Base-by-base conservation (phyloP, 2,329 filamentous ascomycete species). In the Clarireedia homoeocarpa region DNA sequence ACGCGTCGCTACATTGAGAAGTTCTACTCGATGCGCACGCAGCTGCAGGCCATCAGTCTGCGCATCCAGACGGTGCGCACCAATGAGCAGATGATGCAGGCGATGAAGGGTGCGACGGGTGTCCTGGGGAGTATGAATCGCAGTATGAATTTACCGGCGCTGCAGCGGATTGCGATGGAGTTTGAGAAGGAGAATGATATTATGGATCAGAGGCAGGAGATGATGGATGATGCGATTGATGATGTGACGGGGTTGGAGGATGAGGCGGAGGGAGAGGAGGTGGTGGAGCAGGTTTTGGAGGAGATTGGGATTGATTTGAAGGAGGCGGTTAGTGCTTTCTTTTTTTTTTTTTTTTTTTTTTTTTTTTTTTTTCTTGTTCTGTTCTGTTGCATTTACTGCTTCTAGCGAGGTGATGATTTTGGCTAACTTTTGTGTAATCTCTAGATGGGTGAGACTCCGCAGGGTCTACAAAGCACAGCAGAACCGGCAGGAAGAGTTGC, bases 41-140 rank as follows among this genome's bases (percentile, higher is more conserved):
- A 97, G 72, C 75, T 99, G 62, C 94, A 99, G 71, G 94, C 95
- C 62, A 96, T 99, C 65, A 95, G 90, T 14, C 75, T 99, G 54
- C 84, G 92, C 46, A 91, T 99, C 69, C 94, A 97, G 89, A 99
- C 94, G 50, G 92, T 97, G 62, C 85, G 94, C 62, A 96, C 91
- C 63, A 99, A 99, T 72, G 94, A 99, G 72, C 92, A 97, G 73
- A 99, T 99, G 94, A 96, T 96, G 91, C 90, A 96, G 73, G 94
- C 91, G 7, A 97, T 99, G 94, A 99, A 96, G 73, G 94, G 94
- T 36, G 94, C 94, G 4, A 97, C 94, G 1, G 85, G 86, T 73
- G 85, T 96, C 2, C 77, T 99, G 6, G 91, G 91, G 54, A 95
- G 88, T 75, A 99, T 99, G 94, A 99, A 99, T 73, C 82, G 88